Base-by-base conservation (phyloP, 208 protist species). In the Crithidia fasciculata region DNA sequence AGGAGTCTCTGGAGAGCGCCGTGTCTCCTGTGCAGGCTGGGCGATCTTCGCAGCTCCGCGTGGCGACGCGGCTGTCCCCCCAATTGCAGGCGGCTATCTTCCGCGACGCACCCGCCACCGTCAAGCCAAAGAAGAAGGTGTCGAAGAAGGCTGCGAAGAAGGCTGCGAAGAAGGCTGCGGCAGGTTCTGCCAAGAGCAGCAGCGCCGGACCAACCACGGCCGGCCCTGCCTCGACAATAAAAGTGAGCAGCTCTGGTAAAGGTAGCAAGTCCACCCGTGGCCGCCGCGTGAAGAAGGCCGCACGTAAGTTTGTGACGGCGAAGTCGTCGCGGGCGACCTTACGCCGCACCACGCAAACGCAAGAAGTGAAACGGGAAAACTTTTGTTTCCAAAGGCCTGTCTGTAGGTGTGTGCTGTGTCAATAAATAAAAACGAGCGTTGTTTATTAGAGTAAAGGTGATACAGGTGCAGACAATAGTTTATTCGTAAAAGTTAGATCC, bases 81-180 rank as follows among this genome's bases (percentile, higher is more conserved):
- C 60, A 82, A 41, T 36, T 82, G n/a, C 49, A 74, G 53, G 60
- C 77, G 77, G 71, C 77, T 4, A 28, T 82, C 28, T 78, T 82
- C 15, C 28, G 67, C 12, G 37, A 72, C 8, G n/a, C 59, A 2
- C 16, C 28, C 8, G 13, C 56, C 7, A 57, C 4, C 5, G 28
- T 18, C 18, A 74, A 36, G 37, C 16, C 37, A 13, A 39, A 43
- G 50, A 57, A 13, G 15, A 28, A 28, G 28, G 28, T 28, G 28
- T 28, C 28, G 28, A 28, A 28, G 28, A 19, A 72, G 28, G 40
- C 37, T 19, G 41, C 41, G 5, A 54, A 39, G 13, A 71, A 61
- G 18, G 58, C 41, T 8, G n/a, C 55, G 40, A 68, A 67, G 37
- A 66, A 41, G 45, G 60, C 45, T 13, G 9, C 44, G 7, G 47